Conservation (phyloP, 148 eudicot species). For the Silene latifolia region DNA sequence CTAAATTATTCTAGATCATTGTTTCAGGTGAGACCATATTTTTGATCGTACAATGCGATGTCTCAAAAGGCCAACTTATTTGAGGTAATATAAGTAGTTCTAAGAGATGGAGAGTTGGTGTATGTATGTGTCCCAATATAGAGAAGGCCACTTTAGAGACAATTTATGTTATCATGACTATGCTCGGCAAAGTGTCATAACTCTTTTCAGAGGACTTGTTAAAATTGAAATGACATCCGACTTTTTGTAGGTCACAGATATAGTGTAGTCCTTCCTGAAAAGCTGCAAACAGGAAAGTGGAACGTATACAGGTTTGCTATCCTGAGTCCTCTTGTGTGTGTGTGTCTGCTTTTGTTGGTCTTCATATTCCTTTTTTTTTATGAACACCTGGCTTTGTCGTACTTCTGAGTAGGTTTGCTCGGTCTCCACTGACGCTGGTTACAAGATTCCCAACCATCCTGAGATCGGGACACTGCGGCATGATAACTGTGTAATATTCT, state of each 20-base stretch:
- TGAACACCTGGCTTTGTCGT: not conserved
- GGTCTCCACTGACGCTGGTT: conserved; percentile 71
- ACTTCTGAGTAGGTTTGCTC: conserved; percentile 57
- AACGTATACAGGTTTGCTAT: conserved; percentile 77
- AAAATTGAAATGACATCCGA: conserved; percentile 3
- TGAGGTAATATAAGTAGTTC: too few species aligned
- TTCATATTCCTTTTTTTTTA: not conserved
- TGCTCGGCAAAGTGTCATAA: too few species aligned
- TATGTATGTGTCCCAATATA: too few species aligned
- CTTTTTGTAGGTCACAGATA: conserved; percentile 55
- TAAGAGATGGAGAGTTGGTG: too few species aligned
- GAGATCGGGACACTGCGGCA: conserved; percentile 83
- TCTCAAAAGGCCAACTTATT: too few species aligned
- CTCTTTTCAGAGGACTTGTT: not conserved
- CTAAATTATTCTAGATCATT: too few species aligned
- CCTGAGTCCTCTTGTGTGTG: conserved; percentile 4
- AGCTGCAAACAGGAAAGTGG: conserved; percentile 90
- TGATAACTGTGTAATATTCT: conserved; percentile 81
- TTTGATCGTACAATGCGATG: too few species aligned
- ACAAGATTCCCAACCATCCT: conserved; percentile 67
- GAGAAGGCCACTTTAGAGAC: too few species aligned
- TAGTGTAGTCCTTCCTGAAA: conserved; percentile 91
- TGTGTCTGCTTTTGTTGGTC: not conserved
- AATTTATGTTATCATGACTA: too few species aligned
- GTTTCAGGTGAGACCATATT: too few species aligned